A percentile compares a stretch with the other conserved stretches of the same genome.
These are phyloP conservation scores for Phytophthora pistaciae DNA, from an alignment of 352 stramenopile species.

Conservation along the genomic window DNA sequence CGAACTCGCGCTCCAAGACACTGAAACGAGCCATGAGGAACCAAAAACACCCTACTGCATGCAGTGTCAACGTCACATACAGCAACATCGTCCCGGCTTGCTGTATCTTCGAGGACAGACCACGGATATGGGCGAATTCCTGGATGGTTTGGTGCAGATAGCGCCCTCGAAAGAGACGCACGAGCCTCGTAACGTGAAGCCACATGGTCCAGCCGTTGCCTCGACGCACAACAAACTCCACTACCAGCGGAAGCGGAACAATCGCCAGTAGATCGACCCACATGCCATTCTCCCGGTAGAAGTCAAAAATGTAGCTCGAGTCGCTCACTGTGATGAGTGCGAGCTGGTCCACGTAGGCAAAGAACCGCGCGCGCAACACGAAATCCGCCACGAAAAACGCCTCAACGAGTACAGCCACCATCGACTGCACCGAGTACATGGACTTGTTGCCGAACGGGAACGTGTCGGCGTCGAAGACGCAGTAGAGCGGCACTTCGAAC, in stretches of 20 bases:
- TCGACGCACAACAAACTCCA: constrained; percentile 49
- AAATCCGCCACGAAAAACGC: constrained; percentile 69
- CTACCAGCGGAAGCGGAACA: constrained; percentile 60
- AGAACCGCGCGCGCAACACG: constrained; percentile 55
- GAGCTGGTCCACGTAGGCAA: constrained; percentile 75
- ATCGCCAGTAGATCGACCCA: constrained; percentile 67
- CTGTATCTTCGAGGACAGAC: constrained; percentile 71
- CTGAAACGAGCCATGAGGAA: constrained; percentile 80
- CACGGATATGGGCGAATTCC: constrained; percentile 60
- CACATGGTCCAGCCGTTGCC: constrained; percentile 42
- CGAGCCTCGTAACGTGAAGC: constrained; percentile 54
- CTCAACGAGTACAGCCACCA: constrained; percentile 63
- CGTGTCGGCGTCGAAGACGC: constrained; percentile 68
- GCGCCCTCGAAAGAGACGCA: constrained; percentile 59
- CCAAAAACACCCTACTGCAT: constrained; percentile 75
- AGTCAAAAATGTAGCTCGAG: constrained; percentile 69
- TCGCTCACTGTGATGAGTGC: constrained; percentile 74
- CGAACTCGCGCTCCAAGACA: constrained; percentile 41
- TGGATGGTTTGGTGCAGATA: constrained; percentile 62
- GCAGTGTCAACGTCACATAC: constrained; percentile 70
- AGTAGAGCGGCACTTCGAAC: constrained; percentile 74
- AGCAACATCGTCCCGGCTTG: constrained; percentile 64
- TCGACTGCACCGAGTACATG: constrained; percentile 55
- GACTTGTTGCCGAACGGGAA: constrained; percentile 57
- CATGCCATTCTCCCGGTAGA: constrained; percentile 64